These are phyloP conservation scores for Heliamphora pulchella DNA, from an alignment of 179 eudicot species.

Conservation along the genomic window DNA sequence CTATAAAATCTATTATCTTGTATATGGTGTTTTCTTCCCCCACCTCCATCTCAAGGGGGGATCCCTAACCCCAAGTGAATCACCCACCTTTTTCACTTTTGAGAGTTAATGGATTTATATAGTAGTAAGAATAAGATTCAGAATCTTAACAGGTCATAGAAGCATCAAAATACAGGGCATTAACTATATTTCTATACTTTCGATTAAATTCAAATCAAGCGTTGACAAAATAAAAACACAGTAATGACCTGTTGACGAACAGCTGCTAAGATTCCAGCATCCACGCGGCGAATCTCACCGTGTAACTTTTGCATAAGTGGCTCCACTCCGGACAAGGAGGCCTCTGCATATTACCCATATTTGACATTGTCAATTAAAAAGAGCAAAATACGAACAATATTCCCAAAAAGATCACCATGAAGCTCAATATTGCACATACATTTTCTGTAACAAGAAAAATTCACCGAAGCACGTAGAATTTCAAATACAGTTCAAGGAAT, in stretches of 20 bases:
- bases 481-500: not conserved
- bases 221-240: not conserved
- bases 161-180: not conserved
- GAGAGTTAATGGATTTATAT: not conserved
- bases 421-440: slow-evolving; percentile 5
- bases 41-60: not conserved
- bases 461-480: not conserved
- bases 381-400: not conserved
- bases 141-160: not conserved
- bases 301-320: slow-evolving; percentile 97
- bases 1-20: slow-evolving; percentile 23
- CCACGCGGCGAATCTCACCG: slow-evolving; percentile 79
- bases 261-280: slow-evolving; percentile 87
- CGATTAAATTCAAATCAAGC: no score
- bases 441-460: not conserved
- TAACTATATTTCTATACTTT: not conserved
- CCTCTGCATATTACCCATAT: slow-evolving; percentile 49
- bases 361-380: slow-evolving; percentile 6
- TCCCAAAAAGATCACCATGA: not conserved
- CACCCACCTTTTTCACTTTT: not conserved
- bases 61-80: no score
- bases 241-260: slow-evolving; percentile 76
- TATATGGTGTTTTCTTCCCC: not conserved
- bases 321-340: slow-evolving; percentile 89
- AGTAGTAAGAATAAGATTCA: not conserved